A percentile compares a stretch with the other conserved stretches of the same genome.
phyloP scores from a whole-genome alignment of 2,329 filamentous ascomycete species.

The Xylaria sp. region DNA sequence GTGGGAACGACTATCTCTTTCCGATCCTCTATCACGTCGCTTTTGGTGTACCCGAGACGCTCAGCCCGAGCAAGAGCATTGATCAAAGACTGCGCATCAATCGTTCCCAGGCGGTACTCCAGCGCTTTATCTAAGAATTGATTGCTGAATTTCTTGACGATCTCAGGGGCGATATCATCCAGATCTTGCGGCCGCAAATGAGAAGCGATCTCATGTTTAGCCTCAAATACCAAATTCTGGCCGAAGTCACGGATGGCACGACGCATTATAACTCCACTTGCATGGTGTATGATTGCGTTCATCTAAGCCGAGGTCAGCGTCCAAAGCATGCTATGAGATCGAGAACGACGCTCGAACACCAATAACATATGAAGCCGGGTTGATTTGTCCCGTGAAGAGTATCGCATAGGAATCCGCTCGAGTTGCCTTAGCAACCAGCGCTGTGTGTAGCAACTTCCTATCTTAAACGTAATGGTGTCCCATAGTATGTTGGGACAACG shows the following conservation, averaged over 20 bases:
- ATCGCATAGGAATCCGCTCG: no score
- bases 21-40: constrained; percentile 55
- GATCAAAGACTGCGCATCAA: constrained; percentile 59
- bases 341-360: no score
- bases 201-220: constrained; percentile 49
- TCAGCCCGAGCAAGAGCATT: constrained; percentile 63
- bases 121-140: constrained; percentile 59
- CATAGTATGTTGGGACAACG: neutral
- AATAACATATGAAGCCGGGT: no score
- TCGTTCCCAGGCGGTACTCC: constrained; percentile 57
- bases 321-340: no score
- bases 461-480: neutral
- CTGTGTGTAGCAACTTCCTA: neutral
- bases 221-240: constrained; percentile 47
- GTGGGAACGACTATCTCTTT: constrained; percentile 46
- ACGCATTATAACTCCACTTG: constrained; percentile 45
- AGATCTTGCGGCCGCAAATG: constrained; percentile 50
- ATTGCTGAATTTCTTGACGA: constrained; percentile 55
- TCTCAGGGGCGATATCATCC: constrained; percentile 50
- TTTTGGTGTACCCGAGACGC: constrained; percentile 60
- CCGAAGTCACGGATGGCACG: constrained; percentile 54
- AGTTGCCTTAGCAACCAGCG: no score
- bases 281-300: constrained; percentile 56
- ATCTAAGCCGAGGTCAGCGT: constrained; percentile 43
- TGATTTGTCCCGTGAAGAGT: no score